phyloP scores from a whole-genome alignment of 345 rosid genomes.

The Fremontodendron californicum region DNA sequence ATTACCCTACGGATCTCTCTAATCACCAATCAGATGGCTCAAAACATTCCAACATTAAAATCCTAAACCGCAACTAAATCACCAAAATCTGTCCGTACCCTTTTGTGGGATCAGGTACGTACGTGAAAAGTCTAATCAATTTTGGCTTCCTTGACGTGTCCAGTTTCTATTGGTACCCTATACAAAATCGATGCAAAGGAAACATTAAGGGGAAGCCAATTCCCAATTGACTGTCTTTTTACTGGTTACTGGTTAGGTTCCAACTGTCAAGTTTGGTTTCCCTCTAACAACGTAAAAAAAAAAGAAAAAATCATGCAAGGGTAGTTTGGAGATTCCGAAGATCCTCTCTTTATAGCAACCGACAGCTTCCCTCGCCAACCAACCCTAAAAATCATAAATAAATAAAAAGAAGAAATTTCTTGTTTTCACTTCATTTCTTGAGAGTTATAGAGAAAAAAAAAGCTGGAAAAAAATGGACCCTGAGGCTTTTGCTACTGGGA shows the following conservation, averaged over 20 bases:
- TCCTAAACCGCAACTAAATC: background rate
- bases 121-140: slow-evolving; percentile 22
- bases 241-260: slow-evolving; percentile 38
- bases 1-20: background rate
- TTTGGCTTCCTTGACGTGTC: slow-evolving; percentile 25
- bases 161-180: slow-evolving; percentile 5
- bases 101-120: background rate
- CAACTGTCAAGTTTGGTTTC: slow-evolving; percentile 48
- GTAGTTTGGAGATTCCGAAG: slow-evolving; percentile 28
- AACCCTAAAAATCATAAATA: background rate
- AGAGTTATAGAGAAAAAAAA: slow-evolving; percentile 1
- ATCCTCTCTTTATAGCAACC: slow-evolving; percentile 23
- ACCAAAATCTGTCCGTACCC: background rate
- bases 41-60: background rate
- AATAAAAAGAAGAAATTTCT: background rate
- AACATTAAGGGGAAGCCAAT: too few species aligned
- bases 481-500: slow-evolving; percentile 67
- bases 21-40: background rate
- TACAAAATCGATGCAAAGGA: background rate
- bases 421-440: slow-evolving; percentile 7
- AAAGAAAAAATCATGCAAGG: slow-evolving; percentile 19
- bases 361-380: background rate
- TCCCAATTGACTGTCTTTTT: background rate
- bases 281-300: background rate
- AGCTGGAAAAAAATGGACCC: slow-evolving; percentile 57